Conservation (phyloP, 768 basidiomycete species). For the Termitomyces sp. region DNA sequence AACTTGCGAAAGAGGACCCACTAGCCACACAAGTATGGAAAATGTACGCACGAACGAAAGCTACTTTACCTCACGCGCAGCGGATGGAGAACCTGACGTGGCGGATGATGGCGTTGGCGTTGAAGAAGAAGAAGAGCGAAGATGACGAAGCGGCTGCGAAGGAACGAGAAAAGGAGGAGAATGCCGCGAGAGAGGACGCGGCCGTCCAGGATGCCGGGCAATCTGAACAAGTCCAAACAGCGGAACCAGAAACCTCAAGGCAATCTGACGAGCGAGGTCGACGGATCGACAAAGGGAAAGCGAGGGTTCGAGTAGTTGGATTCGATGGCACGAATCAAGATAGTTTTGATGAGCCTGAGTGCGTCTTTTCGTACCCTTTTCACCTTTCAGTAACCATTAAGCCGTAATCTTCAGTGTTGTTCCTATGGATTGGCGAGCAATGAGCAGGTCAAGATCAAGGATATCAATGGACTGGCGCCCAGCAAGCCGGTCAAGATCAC, state of each 20-base stretch:
- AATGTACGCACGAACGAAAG: slow-evolving; percentile 90
- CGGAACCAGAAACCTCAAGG: slow-evolving; percentile 18
- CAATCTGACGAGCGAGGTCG: slow-evolving; percentile 60
- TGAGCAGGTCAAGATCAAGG: slow-evolving; percentile 87
- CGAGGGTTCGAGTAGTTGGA: slow-evolving; percentile 72
- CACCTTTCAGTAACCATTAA: slow-evolving; percentile 1
- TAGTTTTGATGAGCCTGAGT: slow-evolving; percentile 71
- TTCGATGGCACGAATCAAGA: slow-evolving; percentile 79
- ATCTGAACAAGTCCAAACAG: slow-evolving; percentile 18
- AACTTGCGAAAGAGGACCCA: slow-evolving; percentile 80
- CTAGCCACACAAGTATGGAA: slow-evolving; percentile 96
- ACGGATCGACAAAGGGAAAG: slow-evolving; percentile 77
- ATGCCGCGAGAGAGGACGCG: slow-evolving; percentile 4
- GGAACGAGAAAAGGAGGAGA: slow-evolving; percentile 17
- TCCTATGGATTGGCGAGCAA: slow-evolving; percentile 91
- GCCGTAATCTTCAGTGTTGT: slow-evolving; percentile 38
- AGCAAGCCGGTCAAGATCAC: slow-evolving; percentile 71
- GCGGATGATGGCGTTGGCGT: slow-evolving; percentile 96
- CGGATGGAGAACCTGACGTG: slow-evolving; percentile 98
- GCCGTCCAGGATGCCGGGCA: slow-evolving; percentile 12
- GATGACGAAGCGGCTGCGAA: slow-evolving; percentile 38
- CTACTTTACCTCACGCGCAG: slow-evolving; percentile 86
- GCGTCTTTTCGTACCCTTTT: slow-evolving; percentile 27
- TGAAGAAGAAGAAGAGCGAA: slow-evolving; percentile 85
- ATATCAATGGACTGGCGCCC: slow-evolving; percentile 92